Percentiles rank a stretch among this genome's conserved stretches.
phyloP scores from a whole-genome alignment of 345 rosid species.

The Euphorbia peplus region DNA sequence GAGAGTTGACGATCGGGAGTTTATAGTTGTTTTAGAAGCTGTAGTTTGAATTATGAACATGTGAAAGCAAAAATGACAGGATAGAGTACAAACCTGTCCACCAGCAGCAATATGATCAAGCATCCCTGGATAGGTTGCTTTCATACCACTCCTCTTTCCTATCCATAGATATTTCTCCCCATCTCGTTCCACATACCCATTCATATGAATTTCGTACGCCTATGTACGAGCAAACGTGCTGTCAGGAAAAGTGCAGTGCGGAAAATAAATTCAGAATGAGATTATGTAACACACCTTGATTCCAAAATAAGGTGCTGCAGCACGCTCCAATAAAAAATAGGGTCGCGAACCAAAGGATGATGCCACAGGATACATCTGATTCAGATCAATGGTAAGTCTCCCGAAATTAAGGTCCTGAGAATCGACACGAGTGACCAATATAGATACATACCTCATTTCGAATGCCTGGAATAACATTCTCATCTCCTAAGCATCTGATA shows the following conservation, averaged over 20 bases:
- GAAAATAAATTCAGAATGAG: neutral
- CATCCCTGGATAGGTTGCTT: conserved; percentile 89
- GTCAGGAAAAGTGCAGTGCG: neutral
- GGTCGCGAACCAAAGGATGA: conserved; percentile 53
- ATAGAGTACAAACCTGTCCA: conserved; percentile 71
- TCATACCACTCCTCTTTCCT: conserved; percentile 72
- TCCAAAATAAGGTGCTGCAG: conserved; percentile 94
- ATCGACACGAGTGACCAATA: too few relatives aligned
- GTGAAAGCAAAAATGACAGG: neutral
- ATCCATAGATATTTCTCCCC: conserved; percentile 72
- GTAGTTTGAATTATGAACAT: neutral
- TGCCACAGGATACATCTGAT: conserved; percentile 77
- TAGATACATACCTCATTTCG: conserved; percentile 85
- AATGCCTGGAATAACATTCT: conserved; percentile 73
- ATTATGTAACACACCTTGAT: conserved; percentile 47
- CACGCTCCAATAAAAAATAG: conserved; percentile 76
- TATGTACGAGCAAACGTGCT: too few relatives aligned
- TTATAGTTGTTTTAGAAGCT: too few relatives aligned
- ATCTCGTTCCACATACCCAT: conserved; percentile 72
- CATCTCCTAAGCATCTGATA: conserved; percentile 52
- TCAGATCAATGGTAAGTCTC: too few relatives aligned
- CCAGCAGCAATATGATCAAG: conserved; percentile 98
- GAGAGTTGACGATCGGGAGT: too few relatives aligned
- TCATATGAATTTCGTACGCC: conserved; percentile 96
- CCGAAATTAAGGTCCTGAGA: too few relatives aligned